A percentile compares a stretch with the other conserved stretches of the same genome.
Conservation (phyloP, 371 early-diverging fungal species). For the Coemansia sp. region DNA sequence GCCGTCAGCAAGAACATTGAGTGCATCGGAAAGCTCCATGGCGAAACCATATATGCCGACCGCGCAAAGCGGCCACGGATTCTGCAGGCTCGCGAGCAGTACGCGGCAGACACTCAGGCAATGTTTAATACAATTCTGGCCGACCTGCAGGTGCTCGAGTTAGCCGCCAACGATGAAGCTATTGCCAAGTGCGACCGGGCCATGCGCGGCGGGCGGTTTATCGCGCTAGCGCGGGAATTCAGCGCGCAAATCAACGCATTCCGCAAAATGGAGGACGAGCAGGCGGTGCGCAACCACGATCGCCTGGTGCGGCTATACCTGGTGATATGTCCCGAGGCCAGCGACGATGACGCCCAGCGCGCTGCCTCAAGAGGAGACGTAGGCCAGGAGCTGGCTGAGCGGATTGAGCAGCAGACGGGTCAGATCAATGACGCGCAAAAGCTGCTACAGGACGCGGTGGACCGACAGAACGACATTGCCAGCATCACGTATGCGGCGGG, state of each 20-base stretch:
- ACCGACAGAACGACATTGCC: slow-evolving; percentile 56
- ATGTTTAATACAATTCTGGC: slow-evolving; percentile 4
- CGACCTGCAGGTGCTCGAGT: slow-evolving; percentile 9
- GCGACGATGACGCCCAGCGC: slow-evolving; percentile 53
- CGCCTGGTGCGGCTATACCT: slow-evolving; percentile 13
- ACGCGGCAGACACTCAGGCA: slow-evolving; percentile 3
- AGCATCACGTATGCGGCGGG: slow-evolving; percentile 55
- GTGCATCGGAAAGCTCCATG: neutral
- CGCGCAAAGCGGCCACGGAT: slow-evolving; percentile 13
- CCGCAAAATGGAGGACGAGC: slow-evolving; percentile 34
- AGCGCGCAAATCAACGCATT: slow-evolving; percentile 22
- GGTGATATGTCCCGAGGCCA: slow-evolving; percentile 54
- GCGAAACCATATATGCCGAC: slow-evolving; percentile 9
- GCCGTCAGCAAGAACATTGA: neutral
- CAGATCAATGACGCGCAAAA: slow-evolving; percentile 47
- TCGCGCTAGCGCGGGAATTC: slow-evolving; percentile 14
- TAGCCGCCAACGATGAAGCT: slow-evolving; percentile 3
- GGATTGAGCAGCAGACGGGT: too few species aligned
- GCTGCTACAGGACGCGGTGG: slow-evolving; percentile 55
- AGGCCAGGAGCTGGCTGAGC: slow-evolving; percentile 49
- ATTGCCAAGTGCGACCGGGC: slow-evolving; percentile 18
- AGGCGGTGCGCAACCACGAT: slow-evolving; percentile 19
- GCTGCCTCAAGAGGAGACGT: slow-evolving; percentile 50
- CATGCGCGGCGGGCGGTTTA: slow-evolving; percentile 13
- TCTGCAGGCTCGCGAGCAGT: slow-evolving; percentile 15